Conservation (phyloP, 1,139 yeast genomes). For the Kurtzmaniella quercitrusa region DNA sequence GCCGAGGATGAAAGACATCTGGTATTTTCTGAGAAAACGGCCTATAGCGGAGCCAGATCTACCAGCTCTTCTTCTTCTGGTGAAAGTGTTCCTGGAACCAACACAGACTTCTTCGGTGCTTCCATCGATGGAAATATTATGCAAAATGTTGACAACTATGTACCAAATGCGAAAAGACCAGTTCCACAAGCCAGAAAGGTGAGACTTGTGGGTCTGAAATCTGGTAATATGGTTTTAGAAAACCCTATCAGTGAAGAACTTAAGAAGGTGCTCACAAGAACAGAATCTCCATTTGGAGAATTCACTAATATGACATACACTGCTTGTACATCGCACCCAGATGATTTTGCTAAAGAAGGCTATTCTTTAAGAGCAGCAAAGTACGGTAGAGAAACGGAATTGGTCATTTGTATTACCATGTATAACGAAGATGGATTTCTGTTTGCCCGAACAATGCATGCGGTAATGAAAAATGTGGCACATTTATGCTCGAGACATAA, state of each 20-base stretch:
- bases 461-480: constrained; percentile 87
- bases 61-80: constrained; percentile 18
- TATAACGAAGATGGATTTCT: constrained; percentile 90
- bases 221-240: constrained; percentile 81
- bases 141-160: constrained; percentile 37
- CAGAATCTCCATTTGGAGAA: constrained; percentile 78
- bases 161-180: constrained; percentile 28
- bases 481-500: constrained; percentile 77
- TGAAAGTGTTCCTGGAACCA: constrained; percentile 14
- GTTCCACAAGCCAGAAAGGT: constrained; percentile 46
- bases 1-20: constrained; percentile 27
- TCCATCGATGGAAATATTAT: constrained; percentile 45
- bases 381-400: constrained; percentile 82
- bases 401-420: constrained; percentile 90
- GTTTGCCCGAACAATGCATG: constrained; percentile 88
- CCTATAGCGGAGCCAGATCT: constrained; percentile 23
- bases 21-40: constrained; percentile 31
- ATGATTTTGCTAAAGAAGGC: constrained; percentile 73
- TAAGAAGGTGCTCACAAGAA: constrained; percentile 69
- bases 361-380: constrained; percentile 82
- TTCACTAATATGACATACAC: constrained; percentile 93
- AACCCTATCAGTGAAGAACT: constrained; percentile 91
- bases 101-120: constrained; percentile 38
- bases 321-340: constrained; percentile 89
- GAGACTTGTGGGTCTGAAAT: constrained; percentile 52